Conservation (phyloP, 768 basidiomycete species). For the Russula earlei region DNA sequence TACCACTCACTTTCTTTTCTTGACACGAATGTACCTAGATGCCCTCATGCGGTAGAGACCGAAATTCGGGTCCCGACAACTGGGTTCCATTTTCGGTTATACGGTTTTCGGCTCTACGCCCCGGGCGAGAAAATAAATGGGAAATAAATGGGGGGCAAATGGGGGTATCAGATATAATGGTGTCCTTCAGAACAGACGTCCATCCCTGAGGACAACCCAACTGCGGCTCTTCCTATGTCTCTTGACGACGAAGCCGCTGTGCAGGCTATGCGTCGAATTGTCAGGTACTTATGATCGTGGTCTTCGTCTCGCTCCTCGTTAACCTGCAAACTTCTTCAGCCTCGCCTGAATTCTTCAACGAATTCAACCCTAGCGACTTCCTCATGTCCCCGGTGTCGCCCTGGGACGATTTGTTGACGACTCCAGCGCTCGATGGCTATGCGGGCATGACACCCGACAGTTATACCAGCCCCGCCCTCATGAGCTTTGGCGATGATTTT, state of each 20-base stretch:
- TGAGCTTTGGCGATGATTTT: constrained; percentile 28
- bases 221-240: constrained; percentile 15
- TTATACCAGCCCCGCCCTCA: constrained; percentile 33
- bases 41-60: too few relatives aligned
- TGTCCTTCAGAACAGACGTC: constrained; percentile 29
- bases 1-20: too few relatives aligned
- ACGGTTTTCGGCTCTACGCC: too few relatives aligned
- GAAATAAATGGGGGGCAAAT: too few relatives aligned
- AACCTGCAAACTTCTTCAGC: constrained; percentile 19
- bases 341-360: constrained; percentile 30
- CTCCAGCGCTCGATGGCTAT: constrained; percentile 31
- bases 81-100: too few relatives aligned
- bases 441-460: constrained; percentile 30
- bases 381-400: constrained; percentile 42
- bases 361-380: constrained; percentile 34
- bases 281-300: constrained; percentile 1
- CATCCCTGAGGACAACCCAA: constrained; percentile 20
- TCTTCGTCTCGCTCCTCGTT: not conserved
- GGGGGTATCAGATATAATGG: too few relatives aligned
- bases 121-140: too few relatives aligned
- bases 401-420: constrained; percentile 37
- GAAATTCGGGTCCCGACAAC: too few relatives aligned
- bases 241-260: constrained; percentile 10
- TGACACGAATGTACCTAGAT: too few relatives aligned
- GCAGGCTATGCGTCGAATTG: constrained; percentile 15